phyloP scores from a whole-genome alignment of 2,329 filamentous ascomycete species.

The Diaporthe destruens region DNA sequence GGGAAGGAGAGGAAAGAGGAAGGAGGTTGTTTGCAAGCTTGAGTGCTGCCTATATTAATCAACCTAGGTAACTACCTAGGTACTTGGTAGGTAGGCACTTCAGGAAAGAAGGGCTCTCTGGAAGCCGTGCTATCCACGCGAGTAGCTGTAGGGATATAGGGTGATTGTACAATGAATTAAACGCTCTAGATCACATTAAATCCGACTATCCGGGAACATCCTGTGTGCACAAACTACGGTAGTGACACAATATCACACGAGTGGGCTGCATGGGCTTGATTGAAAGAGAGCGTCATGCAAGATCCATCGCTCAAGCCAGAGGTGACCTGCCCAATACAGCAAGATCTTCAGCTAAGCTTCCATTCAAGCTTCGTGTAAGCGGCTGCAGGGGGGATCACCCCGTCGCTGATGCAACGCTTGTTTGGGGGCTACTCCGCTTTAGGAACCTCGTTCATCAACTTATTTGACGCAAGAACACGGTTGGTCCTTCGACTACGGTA shows the following conservation, averaged over 20 bases:
- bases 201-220: background rate
- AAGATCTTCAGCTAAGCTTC: conserved; percentile 24
- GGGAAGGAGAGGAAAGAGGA: background rate
- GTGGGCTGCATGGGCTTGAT: conserved; percentile 6
- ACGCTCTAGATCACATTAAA: background rate
- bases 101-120: background rate
- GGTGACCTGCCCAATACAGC: conserved; percentile 19
- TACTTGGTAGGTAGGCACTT: too few species aligned
- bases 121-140: background rate
- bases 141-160: background rate
- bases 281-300: conserved; percentile 6
- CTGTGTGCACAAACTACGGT: background rate
- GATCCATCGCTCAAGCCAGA: background rate
- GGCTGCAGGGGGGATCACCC: background rate
- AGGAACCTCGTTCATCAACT: background rate
- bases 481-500: background rate
- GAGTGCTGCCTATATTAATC: background rate
- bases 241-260: conserved; percentile 1
- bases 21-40: background rate
- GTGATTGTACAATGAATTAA: too few species aligned
- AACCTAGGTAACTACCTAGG: too few species aligned
- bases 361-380: conserved; percentile 13
- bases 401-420: conserved; percentile 4
- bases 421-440: background rate
- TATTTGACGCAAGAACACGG: background rate